Percentiles rank a stretch among this genome's conserved stretches.
phyloP scores from a whole-genome alignment of 148 eudicot genomes.

The Rhododendron mucronatum region DNA sequence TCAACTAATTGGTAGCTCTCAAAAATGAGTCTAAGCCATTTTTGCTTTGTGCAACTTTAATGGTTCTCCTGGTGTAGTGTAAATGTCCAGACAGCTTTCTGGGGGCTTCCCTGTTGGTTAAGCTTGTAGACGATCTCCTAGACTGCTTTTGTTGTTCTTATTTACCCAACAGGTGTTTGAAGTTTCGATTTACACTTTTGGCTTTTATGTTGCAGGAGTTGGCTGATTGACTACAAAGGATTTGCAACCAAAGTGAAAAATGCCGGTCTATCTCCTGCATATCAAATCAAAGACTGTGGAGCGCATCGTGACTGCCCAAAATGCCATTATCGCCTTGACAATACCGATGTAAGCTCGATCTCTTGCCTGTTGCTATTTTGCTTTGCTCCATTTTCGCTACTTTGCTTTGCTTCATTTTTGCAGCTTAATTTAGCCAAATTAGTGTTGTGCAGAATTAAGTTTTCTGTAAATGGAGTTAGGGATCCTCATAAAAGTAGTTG shows the following conservation, averaged over 20 bases:
- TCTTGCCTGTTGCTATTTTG: not conserved
- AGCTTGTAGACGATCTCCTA: not conserved
- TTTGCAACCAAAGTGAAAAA: slow-evolving; percentile 69
- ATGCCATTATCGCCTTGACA: slow-evolving; percentile 61
- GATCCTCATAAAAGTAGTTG: not conserved
- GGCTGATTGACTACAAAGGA: slow-evolving; percentile 68
- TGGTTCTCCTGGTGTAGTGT: not conserved
- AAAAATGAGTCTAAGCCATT: not conserved
- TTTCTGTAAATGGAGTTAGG: not conserved
- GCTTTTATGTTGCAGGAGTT: slow-evolving; percentile 42
- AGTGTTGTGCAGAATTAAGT: not conserved
- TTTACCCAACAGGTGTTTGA: not conserved
- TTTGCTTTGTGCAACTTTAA: not conserved
- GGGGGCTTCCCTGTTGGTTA: not conserved
- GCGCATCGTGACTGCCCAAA: slow-evolving; percentile 74
- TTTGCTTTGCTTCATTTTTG: not conserved
- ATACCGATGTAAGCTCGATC: slow-evolving; percentile 65
- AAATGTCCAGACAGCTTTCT: not conserved
- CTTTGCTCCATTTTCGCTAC: no score
- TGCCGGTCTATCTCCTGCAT: slow-evolving; percentile 37
- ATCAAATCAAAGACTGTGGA: slow-evolving; percentile 64
- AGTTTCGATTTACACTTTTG: not conserved
- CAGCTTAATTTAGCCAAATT: not conserved
- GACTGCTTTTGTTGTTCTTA: not conserved
- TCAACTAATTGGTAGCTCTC: not conserved